Evolutionary conservation across 257 asterid genomes (phyloP).

Genomic region (Solanum megistacrolobum): DNA sequence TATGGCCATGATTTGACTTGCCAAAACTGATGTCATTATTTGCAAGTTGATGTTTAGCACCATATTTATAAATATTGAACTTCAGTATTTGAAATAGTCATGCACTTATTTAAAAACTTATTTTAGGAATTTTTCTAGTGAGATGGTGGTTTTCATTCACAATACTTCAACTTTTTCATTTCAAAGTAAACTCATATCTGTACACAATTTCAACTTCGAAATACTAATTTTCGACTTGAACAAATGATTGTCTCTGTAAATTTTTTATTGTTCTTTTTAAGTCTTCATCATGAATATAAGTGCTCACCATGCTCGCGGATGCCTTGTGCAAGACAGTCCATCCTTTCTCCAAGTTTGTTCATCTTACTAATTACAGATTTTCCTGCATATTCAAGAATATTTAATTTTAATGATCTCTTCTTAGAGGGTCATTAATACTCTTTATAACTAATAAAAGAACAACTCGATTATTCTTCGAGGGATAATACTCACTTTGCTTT

Average conservation of each 20-base stretch:
- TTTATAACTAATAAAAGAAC: no score
- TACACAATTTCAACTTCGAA: not conserved
- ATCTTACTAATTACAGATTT: not conserved
- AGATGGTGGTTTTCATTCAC: no score
- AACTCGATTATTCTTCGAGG: not conserved
- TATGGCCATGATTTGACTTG: not conserved
- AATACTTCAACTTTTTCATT: not conserved
- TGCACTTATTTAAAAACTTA: no score
- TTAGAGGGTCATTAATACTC: not conserved
- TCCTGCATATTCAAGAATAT: not conserved
- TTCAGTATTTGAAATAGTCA: no score
- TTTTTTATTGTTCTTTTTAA: no score
- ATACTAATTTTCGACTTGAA: not conserved
- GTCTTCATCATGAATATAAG: no score
- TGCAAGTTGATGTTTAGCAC: not conserved
- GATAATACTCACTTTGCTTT: slow-evolving; percentile 1
- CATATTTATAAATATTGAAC: no score
- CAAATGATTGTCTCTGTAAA: no score
- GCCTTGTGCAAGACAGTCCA: slow-evolving; percentile 31
- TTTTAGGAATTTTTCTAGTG: no score
- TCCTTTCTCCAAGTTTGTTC: slow-evolving; percentile 9
- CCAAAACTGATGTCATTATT: not conserved
- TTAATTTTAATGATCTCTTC: no score
- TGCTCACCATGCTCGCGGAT: slow-evolving; percentile 32
- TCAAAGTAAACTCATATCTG: no score